Base-by-base conservation (phyloP, 1,284 basidiomycete genomes). In the Apiotrichum domesticum region DNA sequence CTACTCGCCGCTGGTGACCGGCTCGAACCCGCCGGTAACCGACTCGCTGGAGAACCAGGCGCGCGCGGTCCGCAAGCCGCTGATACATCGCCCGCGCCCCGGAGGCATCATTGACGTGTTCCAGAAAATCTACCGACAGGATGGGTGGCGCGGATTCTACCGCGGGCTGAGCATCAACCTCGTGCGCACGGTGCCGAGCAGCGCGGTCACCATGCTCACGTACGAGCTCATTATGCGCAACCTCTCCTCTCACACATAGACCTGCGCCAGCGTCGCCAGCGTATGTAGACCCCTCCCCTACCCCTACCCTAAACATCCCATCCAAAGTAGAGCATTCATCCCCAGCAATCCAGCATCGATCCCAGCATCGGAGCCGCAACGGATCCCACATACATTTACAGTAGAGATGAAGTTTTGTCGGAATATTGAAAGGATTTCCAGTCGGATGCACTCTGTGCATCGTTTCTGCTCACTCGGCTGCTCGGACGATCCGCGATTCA, bases 191-290 rank as follows among this genome's bases (percentile, higher is more conserved):
- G 92, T 97, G 58, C 93, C 93, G 14, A 92, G 90, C 71, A 90
- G 87, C 66, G 92, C 91, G 2, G 87, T 96, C 62, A 96, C 93
- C 35, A 87, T 96, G 83, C 78, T 96, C 72, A 90, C 92, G 88
- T 79, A 79, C 66, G 78, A 79, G 68, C 66, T 78, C 51, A 72
- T 79, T 53, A 79, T 79, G 78, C 75, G 77, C 44, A 69, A 73
- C 49, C 65, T 79, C 52, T 46, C 56, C 3, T 29, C 29, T 29
- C 29, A 29, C 29, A 29, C 29, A 29, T 29, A 29, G 29, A 29
- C 29, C 29, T 29, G 29, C 29, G 29, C 29, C 29, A 29, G 29
- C 29, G 29, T 29, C 29, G 29, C 29, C 29, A 29, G 29, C 29
- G 29, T 29, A 29, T 29, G 29, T 29, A 29, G 29, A 29, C 29